Evolutionary conservation across 768 basidiomycete species (phyloP).

Genomic region (Filobasidium floriforme): DNA sequence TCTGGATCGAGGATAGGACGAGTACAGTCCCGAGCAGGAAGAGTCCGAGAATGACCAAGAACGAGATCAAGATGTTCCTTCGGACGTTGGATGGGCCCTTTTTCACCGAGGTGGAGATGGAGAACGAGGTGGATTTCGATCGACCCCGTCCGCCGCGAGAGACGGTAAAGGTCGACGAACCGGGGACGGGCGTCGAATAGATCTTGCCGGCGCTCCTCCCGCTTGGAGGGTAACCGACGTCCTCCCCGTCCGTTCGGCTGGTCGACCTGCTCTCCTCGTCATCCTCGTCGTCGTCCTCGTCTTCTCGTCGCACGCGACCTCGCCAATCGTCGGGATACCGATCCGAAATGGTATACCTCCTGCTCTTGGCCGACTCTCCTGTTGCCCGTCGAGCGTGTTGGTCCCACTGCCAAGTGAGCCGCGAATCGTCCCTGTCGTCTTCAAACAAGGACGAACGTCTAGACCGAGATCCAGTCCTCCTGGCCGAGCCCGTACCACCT

Average conservation of each 20-base stretch:
- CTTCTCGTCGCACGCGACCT: background rate
- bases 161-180: background rate
- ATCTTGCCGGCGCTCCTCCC: too few species aligned
- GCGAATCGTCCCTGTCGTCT: background rate
- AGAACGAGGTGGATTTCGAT: slow-evolving; percentile 5
- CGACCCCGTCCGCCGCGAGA: background rate
- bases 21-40: slow-evolving; percentile 24
- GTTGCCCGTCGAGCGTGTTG: background rate
- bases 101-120: background rate
- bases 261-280: background rate
- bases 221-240: too few species aligned
- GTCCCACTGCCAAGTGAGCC: slow-evolving; percentile 1
- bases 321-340: slow-evolving; percentile 1
- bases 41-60: slow-evolving; percentile 16
- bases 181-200: background rate
- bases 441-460: background rate
- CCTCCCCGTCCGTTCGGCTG: background rate
- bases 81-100: background rate
- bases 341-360: slow-evolving; percentile 1
- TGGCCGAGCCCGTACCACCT: background rate
- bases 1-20: slow-evolving; percentile 64
- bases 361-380: background rate
- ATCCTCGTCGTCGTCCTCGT: background rate
- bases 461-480: background rate
- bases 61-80: slow-evolving; percentile 11